A percentile compares a stretch with the other conserved stretches of the same genome.
phyloP scores from a whole-genome alignment of 805 yeast species.

The Candida boleticola region DNA sequence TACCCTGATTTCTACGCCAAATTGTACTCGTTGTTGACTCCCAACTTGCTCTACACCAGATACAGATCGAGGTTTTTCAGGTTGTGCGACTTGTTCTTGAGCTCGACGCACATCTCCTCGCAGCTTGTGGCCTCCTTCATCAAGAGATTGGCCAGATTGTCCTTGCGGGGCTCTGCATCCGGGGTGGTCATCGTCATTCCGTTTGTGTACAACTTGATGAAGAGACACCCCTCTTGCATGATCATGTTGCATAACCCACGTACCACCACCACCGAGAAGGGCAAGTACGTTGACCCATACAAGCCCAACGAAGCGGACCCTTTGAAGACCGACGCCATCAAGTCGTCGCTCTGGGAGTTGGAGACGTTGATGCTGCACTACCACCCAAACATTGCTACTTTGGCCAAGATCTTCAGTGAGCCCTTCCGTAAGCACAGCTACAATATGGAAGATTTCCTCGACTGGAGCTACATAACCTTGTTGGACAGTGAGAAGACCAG shows the following conservation, averaged over 20 bases:
- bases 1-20: slow-evolving; percentile 88
- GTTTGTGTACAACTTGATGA: slow-evolving; percentile 84
- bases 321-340: slow-evolving; percentile 70
- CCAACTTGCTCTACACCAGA: slow-evolving; percentile 69
- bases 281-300: slow-evolving; percentile 59
- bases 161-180: slow-evolving; percentile 78
- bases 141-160: slow-evolving; percentile 72
- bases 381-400: slow-evolving; percentile 92
- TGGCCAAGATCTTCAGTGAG: slow-evolving; percentile 84
- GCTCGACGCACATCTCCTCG: slow-evolving; percentile 85
- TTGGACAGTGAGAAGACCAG: slow-evolving; percentile 63
- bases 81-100: slow-evolving; percentile 76
- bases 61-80: slow-evolving; percentile 88
- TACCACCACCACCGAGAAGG: slow-evolving; percentile 7
- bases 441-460: slow-evolving; percentile 90
- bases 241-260: slow-evolving; percentile 65
- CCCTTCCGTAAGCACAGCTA: slow-evolving; percentile 87
- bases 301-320: slow-evolving; percentile 69
- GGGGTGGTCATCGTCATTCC: slow-evolving; percentile 87
- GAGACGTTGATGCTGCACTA: slow-evolving; percentile 78
- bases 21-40: slow-evolving; percentile 76
- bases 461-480: slow-evolving; percentile 76
- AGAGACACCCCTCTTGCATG: slow-evolving; percentile 95
- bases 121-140: slow-evolving; percentile 85
- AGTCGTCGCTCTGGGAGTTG: slow-evolving; percentile 90